Base-by-base conservation (phyloP, 75 land plant genomes). In the Sequoiadendron giganteum region DNA sequence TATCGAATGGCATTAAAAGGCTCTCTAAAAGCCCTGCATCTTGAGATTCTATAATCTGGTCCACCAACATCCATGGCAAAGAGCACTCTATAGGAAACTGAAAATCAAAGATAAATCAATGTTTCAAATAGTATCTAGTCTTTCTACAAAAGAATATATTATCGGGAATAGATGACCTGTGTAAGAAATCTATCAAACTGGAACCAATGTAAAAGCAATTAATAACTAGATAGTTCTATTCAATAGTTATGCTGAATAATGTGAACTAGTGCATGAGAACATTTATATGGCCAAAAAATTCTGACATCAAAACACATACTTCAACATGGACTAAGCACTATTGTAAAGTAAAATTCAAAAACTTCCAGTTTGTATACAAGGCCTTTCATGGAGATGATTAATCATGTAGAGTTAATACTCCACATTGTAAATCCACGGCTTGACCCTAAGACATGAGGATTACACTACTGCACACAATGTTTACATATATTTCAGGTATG, bases 31-130 rank as follows among this genome's bases (percentile, higher is more conserved):
- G 94, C 52, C 99, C 96, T 45, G 95, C 93, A 89, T 96, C 96
- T 86, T 92, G 94, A n/a, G 96, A 94, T 84, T 97, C 99, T 52
- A 97, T 88, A 28, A 97, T 92, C 91, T 96, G 91, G 78, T 97
- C 98, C 90, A 95, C 99, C 89, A 98, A 90, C 99, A 98, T 98
- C 99, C 99, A 98, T 10, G 99, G 99, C 87, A 98, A 95, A 81
- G 99, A 98, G 88, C 99, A 97, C 90, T 98, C 99, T 75, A 98
- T 98, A 34, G 99, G 99, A 92, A 98, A 98, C 99, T 98, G 92
- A 61, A 90, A 86, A n/a, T 1, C 15, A 85, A 85, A 42, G 38
- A 86, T 32, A 85, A 45, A 40, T 10, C 30, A 82, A 82, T 16
- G 34, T 34, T 75, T 75, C 77, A 75, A 9, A 32, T 34, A 75